Base-by-base conservation (phyloP, 331 rosid species). In the Erythrophleum ivorense region DNA sequence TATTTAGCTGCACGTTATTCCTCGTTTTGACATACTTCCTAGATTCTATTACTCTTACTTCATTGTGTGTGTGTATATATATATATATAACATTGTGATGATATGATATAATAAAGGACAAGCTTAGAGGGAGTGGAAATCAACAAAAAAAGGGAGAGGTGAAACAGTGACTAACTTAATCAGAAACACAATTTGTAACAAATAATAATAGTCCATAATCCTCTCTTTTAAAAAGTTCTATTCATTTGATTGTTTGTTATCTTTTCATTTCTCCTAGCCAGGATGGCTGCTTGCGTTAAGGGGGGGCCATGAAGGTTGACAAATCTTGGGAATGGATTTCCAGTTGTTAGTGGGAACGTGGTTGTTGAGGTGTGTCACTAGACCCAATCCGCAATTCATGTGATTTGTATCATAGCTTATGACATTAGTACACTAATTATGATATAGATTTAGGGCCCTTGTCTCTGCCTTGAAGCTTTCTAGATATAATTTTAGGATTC, bases 351-450 rank as follows among this genome's bases (percentile, higher is more conserved):
- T 11, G 50, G 50, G 50, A 13, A 49, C 3, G 33, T 11, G 77
- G 63, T 31, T 21, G 77, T 66, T 68, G 65, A 69, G 29, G 2
- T 18, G 16, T 73, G 74, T 31, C 38, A 55, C 15, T 21, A 49
- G 50, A 70, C 79, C 58, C 81, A 71, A 77, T 21, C 75, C 80
- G 59, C 58, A 71, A 54, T 77, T 77, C 86, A 86, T 86, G 89
- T 86, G 83, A 76, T 69, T 48, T 57, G 67, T 21, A 54, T 49
- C 70, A 70, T 55, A 13, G 54, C 55, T 31, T 36, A 83, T 45
- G 82, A 77, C 75, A 70, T 4, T 12, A 12, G 74, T 45, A 69
- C 55, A 45, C 38, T 45, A 15, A 24, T 70, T 46, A 70, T 46
- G 41, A 48, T 13, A n/a, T n/a, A n/a, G n/a, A n/a, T n/a, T n/a